These are phyloP conservation scores for Pichia manshurica DNA, from an alignment of 805 yeast species.

Conservation along the genomic window DNA sequence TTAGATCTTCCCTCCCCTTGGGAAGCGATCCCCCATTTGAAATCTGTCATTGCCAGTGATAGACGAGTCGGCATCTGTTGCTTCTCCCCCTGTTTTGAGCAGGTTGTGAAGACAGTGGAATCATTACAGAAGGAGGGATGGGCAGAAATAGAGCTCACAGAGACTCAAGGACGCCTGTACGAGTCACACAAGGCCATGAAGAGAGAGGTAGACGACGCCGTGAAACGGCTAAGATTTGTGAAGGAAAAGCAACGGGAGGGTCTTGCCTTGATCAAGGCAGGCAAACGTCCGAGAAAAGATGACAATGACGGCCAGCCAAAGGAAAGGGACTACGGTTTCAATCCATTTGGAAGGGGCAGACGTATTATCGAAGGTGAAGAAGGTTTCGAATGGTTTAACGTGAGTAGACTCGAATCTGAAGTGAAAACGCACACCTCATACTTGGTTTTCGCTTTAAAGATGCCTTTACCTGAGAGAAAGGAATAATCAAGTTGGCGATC, in stretches of 20 bases:
- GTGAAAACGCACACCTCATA: constrained; percentile 92
- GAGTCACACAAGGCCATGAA: constrained; percentile 90
- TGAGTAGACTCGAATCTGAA: constrained; percentile 79
- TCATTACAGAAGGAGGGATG: constrained; percentile 73
- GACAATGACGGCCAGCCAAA: constrained; percentile 1
- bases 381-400: constrained; percentile 72
- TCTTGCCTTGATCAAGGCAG: constrained; percentile 38
- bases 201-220: constrained; percentile 70
- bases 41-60: constrained; percentile 46
- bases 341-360: constrained; percentile 90
- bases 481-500: background rate
- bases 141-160: constrained; percentile 87
- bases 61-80: constrained; percentile 75
- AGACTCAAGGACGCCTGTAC: constrained; percentile 73
- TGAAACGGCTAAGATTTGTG: constrained; percentile 74
- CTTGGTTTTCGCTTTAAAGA: constrained; percentile 73
- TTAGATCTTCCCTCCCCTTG: constrained; percentile 96
- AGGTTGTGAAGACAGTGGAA: constrained; percentile 80
- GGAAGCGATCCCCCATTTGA: constrained; percentile 81
- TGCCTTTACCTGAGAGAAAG: constrained; percentile 15
- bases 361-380: constrained; percentile 85
- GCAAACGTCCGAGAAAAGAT: constrained; percentile 14
- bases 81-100: constrained; percentile 97
- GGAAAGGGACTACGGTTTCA: constrained; percentile 49
- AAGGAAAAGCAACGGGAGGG: constrained; percentile 65